These are phyloP conservation scores for Phascolomyces articulosus DNA, from an alignment of 371 early-diverging fungal species.

Conservation along the genomic window DNA sequence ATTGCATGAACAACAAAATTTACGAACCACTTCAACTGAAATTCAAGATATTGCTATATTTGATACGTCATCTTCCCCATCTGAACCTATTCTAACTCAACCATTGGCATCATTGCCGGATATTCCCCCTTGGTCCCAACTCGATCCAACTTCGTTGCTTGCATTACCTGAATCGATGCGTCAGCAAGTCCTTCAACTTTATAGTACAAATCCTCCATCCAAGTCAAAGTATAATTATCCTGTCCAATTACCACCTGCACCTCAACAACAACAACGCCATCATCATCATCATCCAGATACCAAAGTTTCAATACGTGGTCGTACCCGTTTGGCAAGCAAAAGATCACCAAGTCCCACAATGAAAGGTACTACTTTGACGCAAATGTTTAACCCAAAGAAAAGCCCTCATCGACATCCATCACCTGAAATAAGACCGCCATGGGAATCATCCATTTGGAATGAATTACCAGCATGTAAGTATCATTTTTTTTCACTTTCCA, in stretches of 20 bases:
- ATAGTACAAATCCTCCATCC: constrained; percentile 24
- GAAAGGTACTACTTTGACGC: background rate
- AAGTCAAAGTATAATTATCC: background rate
- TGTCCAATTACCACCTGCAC: background rate
- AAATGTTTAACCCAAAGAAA: background rate
- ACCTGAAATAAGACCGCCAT: background rate
- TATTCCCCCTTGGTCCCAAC: constrained; percentile 59
- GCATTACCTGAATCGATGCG: constrained; percentile 46
- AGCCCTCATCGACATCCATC: background rate
- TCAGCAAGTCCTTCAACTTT: constrained; percentile 39
- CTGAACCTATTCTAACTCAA: background rate
- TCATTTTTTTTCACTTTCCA: too few species aligned
- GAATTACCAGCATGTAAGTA: constrained; percentile 33
- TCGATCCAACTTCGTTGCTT: constrained; percentile 46
- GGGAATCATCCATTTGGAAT: constrained; percentile 31
- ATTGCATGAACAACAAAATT: too few species aligned
- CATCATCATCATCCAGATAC: background rate
- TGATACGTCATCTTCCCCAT: background rate
- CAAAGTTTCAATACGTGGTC: background rate
- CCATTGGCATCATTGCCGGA: constrained; percentile 10
- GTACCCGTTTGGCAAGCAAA: background rate
- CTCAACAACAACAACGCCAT: background rate
- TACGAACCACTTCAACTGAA: too few species aligned
- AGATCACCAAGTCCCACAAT: background rate
- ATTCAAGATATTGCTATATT: background rate